phyloP scores from a whole-genome alignment of 2,329 filamentous ascomycete genomes.

The Calonectria ilicicola region DNA sequence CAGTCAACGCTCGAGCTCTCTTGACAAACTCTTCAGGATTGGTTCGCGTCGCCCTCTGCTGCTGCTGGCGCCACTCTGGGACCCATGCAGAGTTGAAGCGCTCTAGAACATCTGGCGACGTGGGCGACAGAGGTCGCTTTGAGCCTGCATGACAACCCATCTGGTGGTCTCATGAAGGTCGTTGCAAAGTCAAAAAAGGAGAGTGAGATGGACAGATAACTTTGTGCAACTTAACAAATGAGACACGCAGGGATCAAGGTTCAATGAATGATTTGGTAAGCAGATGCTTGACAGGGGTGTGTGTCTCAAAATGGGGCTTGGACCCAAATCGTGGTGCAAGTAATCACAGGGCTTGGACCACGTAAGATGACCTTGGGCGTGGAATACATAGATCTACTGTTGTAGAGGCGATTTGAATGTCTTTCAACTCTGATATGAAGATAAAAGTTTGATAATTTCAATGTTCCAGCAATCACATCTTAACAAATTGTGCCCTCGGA shows the following conservation, averaged over 20 bases:
- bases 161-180: neutral
- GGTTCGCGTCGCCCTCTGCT: neutral
- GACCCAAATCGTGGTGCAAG: too few relatives aligned
- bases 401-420: too few relatives aligned
- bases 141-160: neutral
- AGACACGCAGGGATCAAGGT: neutral
- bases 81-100: neutral
- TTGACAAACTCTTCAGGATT: neutral
- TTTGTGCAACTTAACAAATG: neutral
- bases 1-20: neutral
- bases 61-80: neutral
- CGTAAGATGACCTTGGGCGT: too few relatives aligned
- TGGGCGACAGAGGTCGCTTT: neutral
- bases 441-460: too few relatives aligned
- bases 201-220: neutral
- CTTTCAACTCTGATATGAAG: too few relatives aligned
- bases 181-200: neutral
- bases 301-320: neutral
- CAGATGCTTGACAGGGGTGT: neutral
- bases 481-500: too few relatives aligned
- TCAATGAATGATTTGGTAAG: neutral
- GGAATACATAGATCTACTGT: too few relatives aligned
- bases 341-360: too few relatives aligned
- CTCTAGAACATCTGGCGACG: neutral
- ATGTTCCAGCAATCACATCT: too few relatives aligned